Evolutionary conservation across 2,329 filamentous ascomycete species (phyloP), one percentile per base, ranked within the genome.

Genomic region (Sclerotinia nivalis): DNA sequence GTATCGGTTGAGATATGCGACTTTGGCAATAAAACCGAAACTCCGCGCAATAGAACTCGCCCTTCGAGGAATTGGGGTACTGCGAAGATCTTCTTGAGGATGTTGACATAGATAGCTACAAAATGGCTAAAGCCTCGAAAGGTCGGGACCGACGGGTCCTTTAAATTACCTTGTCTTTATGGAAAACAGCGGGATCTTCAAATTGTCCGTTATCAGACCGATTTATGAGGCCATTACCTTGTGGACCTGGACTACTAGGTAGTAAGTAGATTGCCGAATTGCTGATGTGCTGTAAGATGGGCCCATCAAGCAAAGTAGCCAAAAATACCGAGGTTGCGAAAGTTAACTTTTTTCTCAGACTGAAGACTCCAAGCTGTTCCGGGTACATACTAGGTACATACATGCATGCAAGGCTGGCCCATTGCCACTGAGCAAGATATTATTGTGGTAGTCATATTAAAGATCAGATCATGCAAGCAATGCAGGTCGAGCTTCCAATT

Each of bases 321-420:
- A 59, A 34, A 13, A 37, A 52, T 40, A 31, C 45, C 55, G 66
- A 43, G 66, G 66, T 31, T 15, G 45, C 54, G 31, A n/a, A 12
- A 37, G 13, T 56, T 31, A 15, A 37, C 18, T 8, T 18, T 4
- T 58, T 45, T 58, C 43, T 37, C 15, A 45, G 28, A 13, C 37
- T 9, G 31, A 40, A 7, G 37, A 31, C 22, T 4, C 40, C 15
- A 15, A 15, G 25, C 58, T 28, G 20, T 28, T 13, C n/a, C 22
- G 6, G 31, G 45, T 37, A 10, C 13, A 37, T 37, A 62, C 45
- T 31, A 61, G 20, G 18, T 28, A 56, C 47, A 58, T 20, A 40
- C 56, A 37, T 45, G 43, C n/a, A 43, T 62, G 66, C 55, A 62
- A 37, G 54, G 31, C 40, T 49, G 54, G 56, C 34, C 28, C 45